These are phyloP conservation scores for Remersonia thermophila DNA, from an alignment of 2,329 filamentous ascomycete genomes.

Conservation along the genomic window DNA sequence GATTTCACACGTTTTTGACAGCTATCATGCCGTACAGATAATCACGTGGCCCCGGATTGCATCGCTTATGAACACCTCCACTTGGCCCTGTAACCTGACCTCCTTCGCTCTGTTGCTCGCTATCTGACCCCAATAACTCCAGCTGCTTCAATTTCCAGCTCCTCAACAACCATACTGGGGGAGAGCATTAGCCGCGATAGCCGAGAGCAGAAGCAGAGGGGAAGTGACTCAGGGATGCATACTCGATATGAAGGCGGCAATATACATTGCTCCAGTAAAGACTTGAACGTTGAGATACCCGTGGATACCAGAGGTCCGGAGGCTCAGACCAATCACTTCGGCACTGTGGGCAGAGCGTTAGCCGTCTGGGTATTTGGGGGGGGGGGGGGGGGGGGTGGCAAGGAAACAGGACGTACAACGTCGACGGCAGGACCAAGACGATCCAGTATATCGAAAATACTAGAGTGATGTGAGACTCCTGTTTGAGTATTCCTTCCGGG, in stretches of 20 bases:
- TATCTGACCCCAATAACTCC: conserved; percentile 20
- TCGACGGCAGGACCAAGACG: conserved; percentile 55
- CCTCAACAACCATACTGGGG: conserved; percentile 28
- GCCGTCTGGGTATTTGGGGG: neutral
- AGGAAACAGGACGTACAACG: conserved; percentile 34
- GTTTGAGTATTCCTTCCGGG: too few species aligned
- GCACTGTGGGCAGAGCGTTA: conserved; percentile 21
- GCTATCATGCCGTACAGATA: conserved; percentile 13
- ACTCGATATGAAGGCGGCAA: conserved; percentile 39
- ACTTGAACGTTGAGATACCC: conserved; percentile 43
- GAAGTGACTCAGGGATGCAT: conserved; percentile 9
- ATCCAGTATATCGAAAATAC: conserved; percentile 61
- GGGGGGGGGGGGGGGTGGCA: too few species aligned
- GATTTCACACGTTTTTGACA: conserved; percentile 11
- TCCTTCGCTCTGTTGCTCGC: conserved; percentile 20
- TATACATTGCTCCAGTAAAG: conserved; percentile 49
- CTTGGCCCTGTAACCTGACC: conserved; percentile 8
- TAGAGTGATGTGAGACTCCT: neutral
- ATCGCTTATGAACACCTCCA: too few species aligned
- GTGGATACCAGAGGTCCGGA: conserved; percentile 30
- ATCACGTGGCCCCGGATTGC: too few species aligned
- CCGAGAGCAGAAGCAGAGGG: neutral
- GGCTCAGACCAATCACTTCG: conserved; percentile 49
- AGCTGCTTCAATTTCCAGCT: conserved; percentile 32
- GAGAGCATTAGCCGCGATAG: neutral